phyloP scores from a whole-genome alignment of 192 early-diverging fungal species.

The Backusella tarrabulga region DNA sequence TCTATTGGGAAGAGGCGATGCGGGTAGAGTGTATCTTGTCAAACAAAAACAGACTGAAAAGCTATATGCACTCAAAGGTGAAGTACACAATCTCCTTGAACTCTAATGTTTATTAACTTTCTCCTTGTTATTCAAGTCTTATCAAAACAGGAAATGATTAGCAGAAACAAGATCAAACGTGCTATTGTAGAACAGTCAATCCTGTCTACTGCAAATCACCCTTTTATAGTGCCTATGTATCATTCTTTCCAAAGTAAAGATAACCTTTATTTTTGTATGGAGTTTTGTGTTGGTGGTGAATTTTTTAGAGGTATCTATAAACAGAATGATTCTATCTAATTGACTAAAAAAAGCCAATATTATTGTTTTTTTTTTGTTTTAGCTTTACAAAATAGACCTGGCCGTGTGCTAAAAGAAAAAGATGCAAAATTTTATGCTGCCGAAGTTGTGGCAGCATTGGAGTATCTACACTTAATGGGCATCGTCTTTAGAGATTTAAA shows the following conservation, averaged over 20 bases:
- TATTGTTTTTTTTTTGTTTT: background rate
- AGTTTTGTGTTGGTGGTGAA: slow-evolving; percentile 87
- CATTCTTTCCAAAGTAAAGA: slow-evolving; percentile 87
- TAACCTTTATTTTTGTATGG: slow-evolving; percentile 86
- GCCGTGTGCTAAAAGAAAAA: slow-evolving; percentile 82
- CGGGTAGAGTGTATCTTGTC: slow-evolving; percentile 31
- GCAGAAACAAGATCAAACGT: slow-evolving; percentile 95
- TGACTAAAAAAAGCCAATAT: background rate
- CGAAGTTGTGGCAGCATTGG: slow-evolving; percentile 92
- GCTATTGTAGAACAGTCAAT: slow-evolving; percentile 95
- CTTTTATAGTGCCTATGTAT: slow-evolving; percentile 89
- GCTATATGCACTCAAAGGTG: slow-evolving; percentile 33
- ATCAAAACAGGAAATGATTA: slow-evolving; percentile 94
- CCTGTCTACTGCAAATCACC: slow-evolving; percentile 82
- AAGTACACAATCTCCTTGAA: background rate
- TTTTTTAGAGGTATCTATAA: slow-evolving; percentile 64
- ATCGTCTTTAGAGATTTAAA: slow-evolving; percentile 98
- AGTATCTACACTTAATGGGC: slow-evolving; percentile 94
- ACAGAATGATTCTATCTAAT: background rate
- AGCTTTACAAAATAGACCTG: slow-evolving; percentile 84
- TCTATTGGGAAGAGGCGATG: slow-evolving; percentile 29
- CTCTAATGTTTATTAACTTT: background rate
- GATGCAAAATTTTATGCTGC: slow-evolving; percentile 97
- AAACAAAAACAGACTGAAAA: slow-evolving; percentile 17
- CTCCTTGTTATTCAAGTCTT: slow-evolving; percentile 47